phyloP scores from a whole-genome alignment of 1,284 basidiomycete genomes.

The Somion occarium region DNA sequence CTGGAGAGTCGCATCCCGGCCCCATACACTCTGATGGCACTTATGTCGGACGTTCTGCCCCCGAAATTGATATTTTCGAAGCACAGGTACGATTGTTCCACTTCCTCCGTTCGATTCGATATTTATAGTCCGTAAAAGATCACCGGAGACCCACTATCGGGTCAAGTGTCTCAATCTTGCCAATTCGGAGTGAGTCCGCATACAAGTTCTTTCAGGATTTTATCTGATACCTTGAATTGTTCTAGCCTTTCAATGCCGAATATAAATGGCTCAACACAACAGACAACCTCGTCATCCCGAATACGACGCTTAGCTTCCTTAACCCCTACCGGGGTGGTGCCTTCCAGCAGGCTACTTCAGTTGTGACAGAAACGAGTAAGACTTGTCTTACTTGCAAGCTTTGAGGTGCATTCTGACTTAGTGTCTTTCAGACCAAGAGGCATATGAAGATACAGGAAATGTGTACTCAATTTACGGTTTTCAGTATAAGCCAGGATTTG shows the following conservation, averaged over 20 bases:
- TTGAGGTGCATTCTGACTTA: constrained; percentile 56
- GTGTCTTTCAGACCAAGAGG: constrained; percentile 41
- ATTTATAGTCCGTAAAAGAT: constrained; percentile 7
- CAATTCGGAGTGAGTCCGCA: constrained; percentile 36
- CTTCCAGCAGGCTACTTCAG: constrained; percentile 45
- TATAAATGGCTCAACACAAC: constrained; percentile 38
- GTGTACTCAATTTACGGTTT: constrained; percentile 22
- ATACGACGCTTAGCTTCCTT: constrained; percentile 37
- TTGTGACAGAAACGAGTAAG: constrained; percentile 25
- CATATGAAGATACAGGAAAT: constrained; percentile 21
- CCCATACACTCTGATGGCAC: constrained; percentile 55
- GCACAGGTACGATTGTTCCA: constrained; percentile 40
- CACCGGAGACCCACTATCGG: constrained; percentile 16
- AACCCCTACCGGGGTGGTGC: constrained; percentile 53
- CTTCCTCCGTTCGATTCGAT: not conserved
- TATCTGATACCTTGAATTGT: not conserved
- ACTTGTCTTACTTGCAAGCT: constrained; percentile 22
- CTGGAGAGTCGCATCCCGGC: constrained; percentile 79
- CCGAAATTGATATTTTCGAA: constrained; percentile 86
- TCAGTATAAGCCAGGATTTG: constrained; percentile 29
- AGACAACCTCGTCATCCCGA: constrained; percentile 39
- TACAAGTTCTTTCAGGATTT: too few relatives aligned
- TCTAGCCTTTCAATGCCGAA: constrained; percentile 42
- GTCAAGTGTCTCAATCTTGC: constrained; percentile 42
- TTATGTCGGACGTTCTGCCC: constrained; percentile 75